These are phyloP conservation scores for Acrocalymma vagum DNA, from an alignment of 2,329 filamentous ascomycete species.

Conservation along the genomic window DNA sequence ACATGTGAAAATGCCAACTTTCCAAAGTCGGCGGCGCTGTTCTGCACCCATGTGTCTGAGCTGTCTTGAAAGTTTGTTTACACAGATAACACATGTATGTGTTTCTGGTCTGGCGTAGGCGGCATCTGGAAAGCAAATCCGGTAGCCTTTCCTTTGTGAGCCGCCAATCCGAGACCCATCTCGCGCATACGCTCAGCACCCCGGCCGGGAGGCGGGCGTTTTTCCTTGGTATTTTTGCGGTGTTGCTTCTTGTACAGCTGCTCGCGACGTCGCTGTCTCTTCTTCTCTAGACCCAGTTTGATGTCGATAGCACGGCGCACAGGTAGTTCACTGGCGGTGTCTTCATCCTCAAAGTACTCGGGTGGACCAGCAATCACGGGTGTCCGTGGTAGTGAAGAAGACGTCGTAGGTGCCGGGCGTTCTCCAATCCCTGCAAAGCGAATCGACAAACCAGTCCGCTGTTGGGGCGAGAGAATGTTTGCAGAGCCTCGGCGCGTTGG, in stretches of 20 bases:
- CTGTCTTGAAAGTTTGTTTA: constrained; percentile 31
- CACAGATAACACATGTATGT: constrained; percentile 56
- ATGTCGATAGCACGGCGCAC: constrained; percentile 96
- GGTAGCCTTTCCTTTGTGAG: constrained; percentile 66
- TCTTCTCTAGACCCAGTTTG: constrained; percentile 87
- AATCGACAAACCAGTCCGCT: constrained; percentile 48
- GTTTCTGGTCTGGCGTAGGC: constrained; percentile 36
- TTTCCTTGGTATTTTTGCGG: constrained; percentile 78
- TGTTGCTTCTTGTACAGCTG: constrained; percentile 92
- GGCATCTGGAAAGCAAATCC: constrained; percentile 37
- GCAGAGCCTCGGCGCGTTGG: constrained; percentile 61
- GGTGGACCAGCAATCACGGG: constrained; percentile 59
- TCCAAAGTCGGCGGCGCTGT: constrained; percentile 45
- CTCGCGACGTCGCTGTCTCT: constrained; percentile 90
- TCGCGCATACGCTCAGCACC: constrained; percentile 94
- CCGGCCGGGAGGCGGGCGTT: constrained; percentile 79
- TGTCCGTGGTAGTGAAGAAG: constrained; percentile 86
- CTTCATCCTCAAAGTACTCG: constrained; percentile 51
- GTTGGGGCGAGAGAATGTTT: constrained; percentile 35
- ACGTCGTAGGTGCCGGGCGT: constrained; percentile 75
- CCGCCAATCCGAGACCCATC: constrained; percentile 87
- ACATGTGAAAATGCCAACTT: constrained; percentile 43
- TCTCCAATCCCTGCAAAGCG: constrained; percentile 64
- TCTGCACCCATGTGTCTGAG: constrained; percentile 37
- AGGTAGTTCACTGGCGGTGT: constrained; percentile 62